Base-by-base conservation (phyloP, 805 yeast species). In the Yarrowia keelungensis region DNA sequence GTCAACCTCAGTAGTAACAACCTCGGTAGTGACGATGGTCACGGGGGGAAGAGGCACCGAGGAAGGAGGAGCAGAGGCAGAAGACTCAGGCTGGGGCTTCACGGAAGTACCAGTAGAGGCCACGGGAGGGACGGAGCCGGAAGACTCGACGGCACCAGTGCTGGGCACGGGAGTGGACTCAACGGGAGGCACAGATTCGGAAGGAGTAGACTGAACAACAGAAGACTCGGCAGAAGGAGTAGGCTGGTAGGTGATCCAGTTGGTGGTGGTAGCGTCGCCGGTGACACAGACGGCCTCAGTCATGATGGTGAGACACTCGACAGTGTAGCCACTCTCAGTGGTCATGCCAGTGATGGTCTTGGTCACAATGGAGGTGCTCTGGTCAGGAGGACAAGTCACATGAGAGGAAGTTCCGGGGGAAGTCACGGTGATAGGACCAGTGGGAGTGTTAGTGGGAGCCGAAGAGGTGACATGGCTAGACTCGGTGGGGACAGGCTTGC, bases 191-290 rank as follows among this genome's bases (percentile, higher is more conserved):
- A n/a, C 41, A 8, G 41, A 47, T 16, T 16, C 46, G 4, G 61
- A 41, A 15, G 56, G 39, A 35, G 56, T 12, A 16, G 42, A 7
- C 42, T 51, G 10, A 16, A 36, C 32, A 19, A 36, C 42, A 10
- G 58, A 51, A 16, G 58, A 36, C 56, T 50, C 56, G 4, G 56
- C 41, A 19, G 58, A 51, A 41, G 61, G 61, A 15, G 61, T 39
- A 10, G 61, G 61, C 61, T 54, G 45, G 61, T 41, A 54, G 10
- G 61, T 54, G n/a, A 39, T 41, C 61, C 61, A 54, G 61, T 54
- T 54, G 19, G 61, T 54, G 7, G 61, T 54, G 12, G 61, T 54
- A 5, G 46, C 61, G 5, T 15, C 61, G 16, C 46, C 61, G 19
- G 61, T 54, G 15, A 41, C 61, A 26, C 61, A 54, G 22, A 54